Conservation (phyloP, 345 rosid species). For the Hirschfeldia incana region DNA sequence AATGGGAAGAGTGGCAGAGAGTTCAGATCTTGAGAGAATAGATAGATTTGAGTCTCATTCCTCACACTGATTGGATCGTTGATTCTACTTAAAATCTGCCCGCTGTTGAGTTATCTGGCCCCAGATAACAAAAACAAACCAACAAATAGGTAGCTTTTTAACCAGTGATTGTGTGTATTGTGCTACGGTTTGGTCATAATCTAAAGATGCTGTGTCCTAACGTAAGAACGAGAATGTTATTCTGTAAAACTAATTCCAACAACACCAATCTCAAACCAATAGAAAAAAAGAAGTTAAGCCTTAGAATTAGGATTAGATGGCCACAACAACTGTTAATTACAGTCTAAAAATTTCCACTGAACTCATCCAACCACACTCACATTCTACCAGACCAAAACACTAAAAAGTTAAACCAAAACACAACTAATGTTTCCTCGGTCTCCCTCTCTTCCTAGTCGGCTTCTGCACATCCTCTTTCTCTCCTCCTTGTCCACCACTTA, state of each 20-base stretch:
- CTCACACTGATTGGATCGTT: conserved; percentile 74
- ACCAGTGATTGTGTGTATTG: not conserved
- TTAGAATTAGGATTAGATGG: not conserved
- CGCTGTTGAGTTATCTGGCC: conserved; percentile 90
- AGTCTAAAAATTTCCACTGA: not conserved
- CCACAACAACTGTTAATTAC: not conserved
- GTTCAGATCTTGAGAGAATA: conserved; percentile 85
- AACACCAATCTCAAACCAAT: too few species aligned
- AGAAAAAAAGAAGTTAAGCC: not conserved
- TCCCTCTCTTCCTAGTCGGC: conserved; percentile 31
- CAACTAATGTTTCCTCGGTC: conserved; percentile 29
- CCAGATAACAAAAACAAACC: conserved; percentile 45
- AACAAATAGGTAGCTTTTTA: not conserved
- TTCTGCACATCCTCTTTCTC: conserved; percentile 2
- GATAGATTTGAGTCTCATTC: conserved; percentile 67
- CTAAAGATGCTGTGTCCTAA: not conserved
- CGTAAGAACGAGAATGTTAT: too few species aligned
- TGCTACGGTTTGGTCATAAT: not conserved
- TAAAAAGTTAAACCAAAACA: not conserved
- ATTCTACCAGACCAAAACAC: not conserved
- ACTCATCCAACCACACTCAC: not conserved
- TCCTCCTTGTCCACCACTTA: not conserved
- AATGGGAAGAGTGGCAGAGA: conserved; percentile 97
- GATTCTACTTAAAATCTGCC: conserved; percentile 92
- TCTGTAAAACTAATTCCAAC: too few species aligned